Base-by-base conservation (phyloP, 2,329 filamentous ascomycete species). In the Pyrenochaeta sp. region DNA sequence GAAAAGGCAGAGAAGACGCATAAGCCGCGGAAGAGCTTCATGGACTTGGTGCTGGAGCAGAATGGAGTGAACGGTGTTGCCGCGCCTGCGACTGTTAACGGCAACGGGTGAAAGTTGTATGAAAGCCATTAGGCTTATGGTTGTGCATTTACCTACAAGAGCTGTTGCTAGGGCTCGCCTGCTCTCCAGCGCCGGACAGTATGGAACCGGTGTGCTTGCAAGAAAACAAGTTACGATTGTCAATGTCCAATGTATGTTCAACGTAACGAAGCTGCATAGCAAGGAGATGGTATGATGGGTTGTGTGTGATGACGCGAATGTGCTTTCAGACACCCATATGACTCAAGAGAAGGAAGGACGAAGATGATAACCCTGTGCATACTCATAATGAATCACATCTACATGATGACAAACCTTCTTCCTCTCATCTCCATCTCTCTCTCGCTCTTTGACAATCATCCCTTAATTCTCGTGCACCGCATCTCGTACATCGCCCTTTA, bases 1-100 rank as follows among this genome's bases (percentile, higher is more conserved):
- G 59, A 58, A 9, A 58, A 61, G 39, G 46, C 58, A 10, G 69
- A 72, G 47, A 74, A 72, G 59, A 70, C 65, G 44, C 68, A 68
- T 49, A 72, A 67, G 59, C 73, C 73, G 10, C 54, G 72, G 43
- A 77, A 77, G 53, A 77, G 72, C 57, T 76, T 77, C 59, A 73
- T 76, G 73, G 73, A 77, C 46, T 68, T 73, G 50, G 64, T 74
- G 2, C 60, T 74, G 5, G 68, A 64, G 30, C 63, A 70, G 39
- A 68, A 70, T 42, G 64, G 66, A 6, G 47, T 67, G 9, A 72
- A 68, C 30, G 65, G 66, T 32, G 53, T 68, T 27, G 52, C 63
- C 19, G 49, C 58, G 9, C 47, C 49, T 15, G 52, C 49, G 15
- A 59, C 58, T 10, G 55, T 72, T 25, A 73, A 72, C 25, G 68